Percentiles rank a stretch among this genome's conserved stretches.
Evolutionary conservation across 2,329 filamentous ascomycete genomes (phyloP).

Genomic region (Cladophialophora carrionii): DNA sequence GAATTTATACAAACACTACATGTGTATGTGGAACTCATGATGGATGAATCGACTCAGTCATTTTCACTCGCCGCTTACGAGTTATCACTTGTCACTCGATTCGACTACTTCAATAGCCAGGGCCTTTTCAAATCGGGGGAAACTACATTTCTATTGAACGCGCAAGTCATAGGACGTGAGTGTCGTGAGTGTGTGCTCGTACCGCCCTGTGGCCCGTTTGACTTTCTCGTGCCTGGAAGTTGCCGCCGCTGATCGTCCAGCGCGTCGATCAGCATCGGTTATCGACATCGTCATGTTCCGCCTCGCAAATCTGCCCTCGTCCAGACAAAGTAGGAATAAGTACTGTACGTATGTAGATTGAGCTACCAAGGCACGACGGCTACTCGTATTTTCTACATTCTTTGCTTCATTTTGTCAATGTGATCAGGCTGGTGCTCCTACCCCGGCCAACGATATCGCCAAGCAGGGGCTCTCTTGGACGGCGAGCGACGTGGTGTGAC

Average conservation of each 20-base stretch:
- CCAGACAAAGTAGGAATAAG: too few species aligned
- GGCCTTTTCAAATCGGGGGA: too few species aligned
- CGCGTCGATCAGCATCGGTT: neutral
- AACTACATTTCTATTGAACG: too few species aligned
- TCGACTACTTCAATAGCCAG: neutral
- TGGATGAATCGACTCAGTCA: neutral
- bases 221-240: neutral
- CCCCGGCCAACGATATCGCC: neutral
- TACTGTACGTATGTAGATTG: neutral
- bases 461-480: neutral
- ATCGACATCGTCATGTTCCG: neutral
- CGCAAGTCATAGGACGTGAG: neutral
- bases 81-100: neutral
- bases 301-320: neutral
- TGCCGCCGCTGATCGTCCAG: neutral
- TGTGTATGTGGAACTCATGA: neutral
- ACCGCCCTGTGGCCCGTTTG: neutral
- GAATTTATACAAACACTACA: neutral
- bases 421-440: too few species aligned
- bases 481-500: neutral
- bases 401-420: neutral
- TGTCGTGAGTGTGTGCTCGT: neutral
- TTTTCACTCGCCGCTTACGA: too few species aligned
- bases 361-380: neutral
- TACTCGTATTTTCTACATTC: neutral